Conservation (phyloP, 2,329 filamentous ascomycete species). For the Ophiostoma sp. region DNA sequence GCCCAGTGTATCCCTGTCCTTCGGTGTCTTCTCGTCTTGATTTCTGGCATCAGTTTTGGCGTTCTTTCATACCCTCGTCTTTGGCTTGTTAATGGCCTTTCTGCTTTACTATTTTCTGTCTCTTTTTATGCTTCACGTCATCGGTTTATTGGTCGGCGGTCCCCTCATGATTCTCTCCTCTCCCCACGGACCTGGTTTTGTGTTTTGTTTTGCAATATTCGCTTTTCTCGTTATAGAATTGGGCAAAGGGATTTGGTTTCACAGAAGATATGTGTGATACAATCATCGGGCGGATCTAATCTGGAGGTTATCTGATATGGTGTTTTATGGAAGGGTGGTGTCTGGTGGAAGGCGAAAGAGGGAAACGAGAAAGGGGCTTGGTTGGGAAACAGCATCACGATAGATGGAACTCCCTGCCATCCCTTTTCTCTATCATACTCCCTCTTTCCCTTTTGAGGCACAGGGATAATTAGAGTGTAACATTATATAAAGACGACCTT, state of each 20-base stretch:
- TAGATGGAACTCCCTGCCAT: not conserved
- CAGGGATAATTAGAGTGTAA: not conserved
- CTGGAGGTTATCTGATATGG: not conserved
- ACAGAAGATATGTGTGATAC: not conserved
- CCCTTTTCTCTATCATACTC: not conserved
- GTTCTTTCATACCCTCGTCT: constrained; percentile 5
- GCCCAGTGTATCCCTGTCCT: not conserved
- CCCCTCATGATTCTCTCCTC: not conserved
- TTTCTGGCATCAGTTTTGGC: not conserved
- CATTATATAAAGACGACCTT: not conserved
- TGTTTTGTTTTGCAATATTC: not conserved
- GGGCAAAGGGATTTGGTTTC: not conserved
- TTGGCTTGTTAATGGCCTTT: not conserved
- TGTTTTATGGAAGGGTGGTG: not conserved
- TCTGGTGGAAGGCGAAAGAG: not conserved
- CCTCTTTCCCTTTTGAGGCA: not conserved
- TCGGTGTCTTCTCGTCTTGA: not conserved
- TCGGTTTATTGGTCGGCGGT: not conserved
- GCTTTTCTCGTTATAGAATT: not conserved
- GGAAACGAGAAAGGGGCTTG: not conserved
- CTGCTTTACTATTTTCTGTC: not conserved
- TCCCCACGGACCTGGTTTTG: not conserved
- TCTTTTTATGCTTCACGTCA: not conserved
- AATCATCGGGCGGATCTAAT: not conserved
- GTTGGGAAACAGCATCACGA: not conserved